phyloP scores from a whole-genome alignment of 768 basidiomycete genomes.

The Xerocomus potaroensis region DNA sequence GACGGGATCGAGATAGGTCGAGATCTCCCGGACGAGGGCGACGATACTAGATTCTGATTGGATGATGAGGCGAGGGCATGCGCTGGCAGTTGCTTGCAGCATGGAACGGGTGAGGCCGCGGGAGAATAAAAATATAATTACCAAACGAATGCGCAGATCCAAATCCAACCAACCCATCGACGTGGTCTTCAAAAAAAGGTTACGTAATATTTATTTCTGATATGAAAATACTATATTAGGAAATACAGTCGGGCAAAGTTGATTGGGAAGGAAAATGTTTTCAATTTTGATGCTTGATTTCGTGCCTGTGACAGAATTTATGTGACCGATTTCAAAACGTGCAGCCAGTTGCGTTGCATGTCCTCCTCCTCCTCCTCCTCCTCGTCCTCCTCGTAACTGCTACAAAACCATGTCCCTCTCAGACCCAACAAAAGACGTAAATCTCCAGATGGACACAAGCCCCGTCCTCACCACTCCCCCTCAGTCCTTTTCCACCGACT shows the following conservation, averaged over 20 bases:
- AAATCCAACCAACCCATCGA: no score
- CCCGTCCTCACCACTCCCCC: constrained; percentile 11
- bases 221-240: constrained; percentile 13
- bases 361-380: constrained; percentile 12
- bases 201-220: constrained; percentile 18
- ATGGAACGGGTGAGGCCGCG: constrained; percentile 24
- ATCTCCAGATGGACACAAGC: constrained; percentile 18
- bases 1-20: constrained; percentile 69
- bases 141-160: constrained; percentile 1
- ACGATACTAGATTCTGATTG: constrained; percentile 41
- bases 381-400: background rate
- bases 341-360: constrained; percentile 21
- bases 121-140: background rate
- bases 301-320: constrained; percentile 36
- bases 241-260: constrained; percentile 16
- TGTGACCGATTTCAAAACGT: constrained; percentile 19
- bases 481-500: constrained; percentile 9
- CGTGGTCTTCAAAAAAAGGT: no score
- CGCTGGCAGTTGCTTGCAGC: constrained; percentile 21
- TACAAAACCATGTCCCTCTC: constrained; percentile 19
- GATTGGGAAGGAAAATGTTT: constrained; percentile 27
- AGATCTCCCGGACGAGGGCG: constrained; percentile 61
- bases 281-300: constrained; percentile 27
- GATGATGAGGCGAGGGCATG: no score
- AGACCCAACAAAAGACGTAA: constrained; percentile 8